Conservation (phyloP, 805 yeast genomes). For the Wickerhamiella shivajii region DNA sequence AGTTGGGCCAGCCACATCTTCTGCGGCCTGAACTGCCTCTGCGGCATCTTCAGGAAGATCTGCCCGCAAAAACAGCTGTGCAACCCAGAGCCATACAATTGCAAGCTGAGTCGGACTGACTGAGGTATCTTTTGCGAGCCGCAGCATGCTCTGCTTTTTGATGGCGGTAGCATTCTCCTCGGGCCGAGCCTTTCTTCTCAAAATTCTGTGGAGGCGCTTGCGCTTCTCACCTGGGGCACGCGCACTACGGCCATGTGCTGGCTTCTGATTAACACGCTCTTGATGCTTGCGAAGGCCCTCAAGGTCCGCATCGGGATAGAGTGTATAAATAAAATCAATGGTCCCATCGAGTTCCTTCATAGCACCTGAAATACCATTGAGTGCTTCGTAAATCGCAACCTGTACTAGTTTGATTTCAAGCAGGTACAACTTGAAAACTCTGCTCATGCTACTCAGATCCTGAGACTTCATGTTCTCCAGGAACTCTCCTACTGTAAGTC, state of each 20-base stretch:
- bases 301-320: slow-evolving; percentile 26
- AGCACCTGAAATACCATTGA: slow-evolving; percentile 43
- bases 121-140: too few species aligned
- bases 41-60: slow-evolving; percentile 46
- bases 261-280: too few species aligned
- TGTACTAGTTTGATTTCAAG: slow-evolving; percentile 60
- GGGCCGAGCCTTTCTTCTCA: too few species aligned
- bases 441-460: slow-evolving; percentile 10
- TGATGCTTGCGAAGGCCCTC: too few species aligned
- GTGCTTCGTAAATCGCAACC: slow-evolving; percentile 49
- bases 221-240: too few species aligned
- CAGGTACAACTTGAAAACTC: slow-evolving; percentile 34
- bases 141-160: too few species aligned
- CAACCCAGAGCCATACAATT: slow-evolving; percentile 59
- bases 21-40: slow-evolving; percentile 62
- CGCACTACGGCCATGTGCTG: too few species aligned
- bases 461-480: slow-evolving; percentile 25
- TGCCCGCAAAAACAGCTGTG: slow-evolving; percentile 45
- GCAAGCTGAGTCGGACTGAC: too few species aligned
- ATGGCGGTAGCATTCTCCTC: too few species aligned
- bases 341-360: slow-evolving; percentile 53
- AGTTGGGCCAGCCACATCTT: slow-evolving; percentile 32
- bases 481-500: slow-evolving; percentile 41
- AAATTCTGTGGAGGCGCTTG: too few species aligned
- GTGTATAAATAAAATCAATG: slow-evolving; percentile 39